Evolutionary conservation across 1,139 yeast species (phyloP).

Genomic region (Hemisphaericaspora xylanilytica): DNA sequence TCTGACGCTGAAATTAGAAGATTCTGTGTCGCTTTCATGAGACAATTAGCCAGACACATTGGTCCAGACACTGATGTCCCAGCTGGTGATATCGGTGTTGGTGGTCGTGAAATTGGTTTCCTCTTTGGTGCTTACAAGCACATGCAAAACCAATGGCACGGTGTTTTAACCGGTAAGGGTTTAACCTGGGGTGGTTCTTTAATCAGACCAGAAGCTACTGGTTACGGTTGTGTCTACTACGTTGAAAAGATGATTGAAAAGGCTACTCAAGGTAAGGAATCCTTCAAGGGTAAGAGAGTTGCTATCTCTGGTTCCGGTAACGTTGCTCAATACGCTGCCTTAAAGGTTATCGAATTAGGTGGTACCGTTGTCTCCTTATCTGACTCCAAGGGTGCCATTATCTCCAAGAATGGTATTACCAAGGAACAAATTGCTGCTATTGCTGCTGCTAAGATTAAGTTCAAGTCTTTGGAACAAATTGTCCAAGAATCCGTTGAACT

Average conservation of each 20-base stretch:
- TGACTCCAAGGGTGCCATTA: slow-evolving; percentile 88
- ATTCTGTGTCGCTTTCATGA: slow-evolving; percentile 94
- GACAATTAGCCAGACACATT: slow-evolving; percentile 92
- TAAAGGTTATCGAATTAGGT: slow-evolving; percentile 95
- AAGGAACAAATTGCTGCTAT: slow-evolving; percentile 74
- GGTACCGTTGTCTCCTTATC: slow-evolving; percentile 92
- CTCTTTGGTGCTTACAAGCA: slow-evolving; percentile 96
- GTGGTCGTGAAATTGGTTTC: slow-evolving; percentile 91
- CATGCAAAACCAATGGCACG: slow-evolving; percentile 90
- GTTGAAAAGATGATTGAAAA: slow-evolving; percentile 96
- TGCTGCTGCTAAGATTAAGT: slow-evolving; percentile 77
- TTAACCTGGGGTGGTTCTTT: slow-evolving; percentile 98
- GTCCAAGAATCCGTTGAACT: slow-evolving; percentile 53
- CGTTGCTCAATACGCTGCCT: slow-evolving; percentile 98
- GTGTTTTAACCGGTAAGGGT: slow-evolving; percentile 98
- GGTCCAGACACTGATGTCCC: slow-evolving; percentile 98
- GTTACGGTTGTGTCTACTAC: slow-evolving; percentile 95
- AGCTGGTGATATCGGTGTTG: slow-evolving; percentile 94
- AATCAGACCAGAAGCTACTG: slow-evolving; percentile 99
- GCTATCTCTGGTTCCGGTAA: slow-evolving; percentile 98
- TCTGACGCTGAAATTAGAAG: slow-evolving; percentile 92
- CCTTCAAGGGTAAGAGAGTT: slow-evolving; percentile 89
- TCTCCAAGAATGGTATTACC: slow-evolving; percentile 77
- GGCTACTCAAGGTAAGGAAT: slow-evolving; percentile 84
- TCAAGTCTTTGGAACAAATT: slow-evolving; percentile 73